Conservation (phyloP, 371 early-diverging fungal species). For the Apophysomyces sp. region DNA sequence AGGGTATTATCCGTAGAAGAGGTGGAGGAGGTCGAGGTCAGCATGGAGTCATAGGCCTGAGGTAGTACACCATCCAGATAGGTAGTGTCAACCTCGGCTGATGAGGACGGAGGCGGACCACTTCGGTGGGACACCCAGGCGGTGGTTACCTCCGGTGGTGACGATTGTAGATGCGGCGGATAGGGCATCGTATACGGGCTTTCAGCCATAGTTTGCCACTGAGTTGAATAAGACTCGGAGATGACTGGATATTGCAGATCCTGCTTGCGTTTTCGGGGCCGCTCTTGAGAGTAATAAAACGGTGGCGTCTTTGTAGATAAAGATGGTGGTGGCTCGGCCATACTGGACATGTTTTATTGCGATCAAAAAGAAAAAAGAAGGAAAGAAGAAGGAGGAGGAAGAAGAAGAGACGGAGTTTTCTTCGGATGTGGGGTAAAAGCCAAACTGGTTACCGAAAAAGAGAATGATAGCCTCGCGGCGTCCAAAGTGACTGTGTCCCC, state of each 20-base stretch:
- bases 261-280: conserved; percentile 18
- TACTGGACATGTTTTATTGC: background rate
- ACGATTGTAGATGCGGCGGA: background rate
- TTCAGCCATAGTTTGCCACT: background rate
- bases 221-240: background rate
- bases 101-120: background rate
- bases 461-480: background rate
- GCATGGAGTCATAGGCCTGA: background rate
- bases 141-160: background rate
- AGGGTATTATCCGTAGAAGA: background rate
- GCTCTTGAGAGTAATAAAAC: background rate
- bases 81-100: background rate
- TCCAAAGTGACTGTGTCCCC: background rate
- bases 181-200: background rate
- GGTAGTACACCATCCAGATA: background rate
- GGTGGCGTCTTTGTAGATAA: background rate
- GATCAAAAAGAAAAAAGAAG: background rate
- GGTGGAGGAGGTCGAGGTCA: background rate
- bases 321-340: background rate
- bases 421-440: conserved; percentile 1
- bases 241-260: conserved; percentile 13
- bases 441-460: background rate
- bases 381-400: background rate
- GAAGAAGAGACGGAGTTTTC: conserved; percentile 1
- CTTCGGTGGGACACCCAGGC: background rate